Evolutionary conservation across 768 basidiomycete species (phyloP).

Genomic region (Rhodocollybia butyracea): DNA sequence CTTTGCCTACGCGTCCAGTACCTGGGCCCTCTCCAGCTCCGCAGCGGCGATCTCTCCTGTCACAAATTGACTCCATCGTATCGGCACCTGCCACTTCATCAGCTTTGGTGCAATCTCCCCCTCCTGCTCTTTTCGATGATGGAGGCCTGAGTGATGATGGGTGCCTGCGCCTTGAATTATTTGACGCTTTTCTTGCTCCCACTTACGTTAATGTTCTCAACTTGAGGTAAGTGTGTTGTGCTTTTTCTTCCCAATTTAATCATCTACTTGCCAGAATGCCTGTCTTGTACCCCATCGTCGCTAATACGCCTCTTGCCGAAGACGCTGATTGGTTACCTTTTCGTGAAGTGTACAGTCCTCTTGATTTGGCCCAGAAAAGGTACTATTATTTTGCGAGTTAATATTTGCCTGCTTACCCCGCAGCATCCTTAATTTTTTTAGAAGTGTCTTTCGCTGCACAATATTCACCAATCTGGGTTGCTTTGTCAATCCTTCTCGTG

Average conservation of each 20-base stretch:
- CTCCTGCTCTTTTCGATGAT: not conserved
- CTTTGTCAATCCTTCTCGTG: not conserved
- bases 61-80: too few relatives aligned
- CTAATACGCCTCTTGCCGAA: too few relatives aligned
- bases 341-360: too few relatives aligned
- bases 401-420: too few relatives aligned
- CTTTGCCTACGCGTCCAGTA: not conserved
- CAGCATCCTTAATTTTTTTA: too few relatives aligned
- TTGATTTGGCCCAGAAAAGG: too few relatives aligned
- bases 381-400: too few relatives aligned
- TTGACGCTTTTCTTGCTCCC: not conserved
- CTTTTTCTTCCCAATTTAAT: not conserved
- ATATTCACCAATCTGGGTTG: not conserved
- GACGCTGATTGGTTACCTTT: too few relatives aligned
- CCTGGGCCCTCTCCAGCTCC: too few relatives aligned
- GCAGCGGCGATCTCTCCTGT: not conserved
- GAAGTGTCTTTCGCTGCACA: not conserved
- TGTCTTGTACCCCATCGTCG: too few relatives aligned
- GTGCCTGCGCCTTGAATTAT: not conserved
- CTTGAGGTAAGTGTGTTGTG: not conserved
- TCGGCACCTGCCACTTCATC: too few relatives aligned
- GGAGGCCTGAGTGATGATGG: not conserved
- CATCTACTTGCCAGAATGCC: not conserved
- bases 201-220: not conserved
- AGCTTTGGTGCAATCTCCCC: not conserved